Evolutionary conservation across 371 early-diverging fungal species (phyloP).

Genomic region (Rhizopus delemar): DNA sequence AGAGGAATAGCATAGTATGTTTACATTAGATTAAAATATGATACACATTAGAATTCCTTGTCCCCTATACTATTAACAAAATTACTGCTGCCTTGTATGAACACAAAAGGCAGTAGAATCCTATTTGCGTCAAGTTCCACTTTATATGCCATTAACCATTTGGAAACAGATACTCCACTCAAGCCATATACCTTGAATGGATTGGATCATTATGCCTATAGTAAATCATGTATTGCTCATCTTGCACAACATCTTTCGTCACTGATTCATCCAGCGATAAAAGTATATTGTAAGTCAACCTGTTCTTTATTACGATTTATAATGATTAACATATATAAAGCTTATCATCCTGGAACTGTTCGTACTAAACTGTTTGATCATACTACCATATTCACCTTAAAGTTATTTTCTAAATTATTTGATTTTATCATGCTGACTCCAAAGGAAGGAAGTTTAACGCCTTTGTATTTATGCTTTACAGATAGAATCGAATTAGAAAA

Average conservation of each 20-base stretch:
- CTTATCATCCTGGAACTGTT: slow-evolving; percentile 51
- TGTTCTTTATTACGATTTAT: slow-evolving; percentile 6
- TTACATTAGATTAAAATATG: background rate
- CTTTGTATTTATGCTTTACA: slow-evolving; percentile 32
- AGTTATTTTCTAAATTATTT: slow-evolving; percentile 26
- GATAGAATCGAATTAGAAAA: slow-evolving; percentile 3
- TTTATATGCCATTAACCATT: slow-evolving; percentile 26
- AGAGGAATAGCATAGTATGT: background rate
- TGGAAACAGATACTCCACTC: slow-evolving; percentile 17
- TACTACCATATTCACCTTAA: slow-evolving; percentile 34
- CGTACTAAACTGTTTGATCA: slow-evolving; percentile 41
- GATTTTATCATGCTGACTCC: slow-evolving; percentile 47
- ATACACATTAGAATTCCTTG: slow-evolving; percentile 33
- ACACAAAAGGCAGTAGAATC: slow-evolving; percentile 22
- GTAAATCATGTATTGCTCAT: slow-evolving; percentile 39
- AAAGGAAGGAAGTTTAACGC: slow-evolving; percentile 41
- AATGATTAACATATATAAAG: slow-evolving; percentile 15
- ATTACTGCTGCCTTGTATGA: slow-evolving; percentile 34
- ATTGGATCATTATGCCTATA: slow-evolving; percentile 42
- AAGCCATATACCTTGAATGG: slow-evolving; percentile 31
- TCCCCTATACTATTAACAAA: slow-evolving; percentile 37
- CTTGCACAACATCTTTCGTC: slow-evolving; percentile 19
- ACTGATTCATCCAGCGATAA: slow-evolving; percentile 4
- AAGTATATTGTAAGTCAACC: slow-evolving; percentile 24
- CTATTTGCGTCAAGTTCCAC: slow-evolving; percentile 52